These are phyloP conservation scores for Curvularia spicifera DNA, from an alignment of 2,329 filamentous ascomycete species.

Conservation along the genomic window DNA sequence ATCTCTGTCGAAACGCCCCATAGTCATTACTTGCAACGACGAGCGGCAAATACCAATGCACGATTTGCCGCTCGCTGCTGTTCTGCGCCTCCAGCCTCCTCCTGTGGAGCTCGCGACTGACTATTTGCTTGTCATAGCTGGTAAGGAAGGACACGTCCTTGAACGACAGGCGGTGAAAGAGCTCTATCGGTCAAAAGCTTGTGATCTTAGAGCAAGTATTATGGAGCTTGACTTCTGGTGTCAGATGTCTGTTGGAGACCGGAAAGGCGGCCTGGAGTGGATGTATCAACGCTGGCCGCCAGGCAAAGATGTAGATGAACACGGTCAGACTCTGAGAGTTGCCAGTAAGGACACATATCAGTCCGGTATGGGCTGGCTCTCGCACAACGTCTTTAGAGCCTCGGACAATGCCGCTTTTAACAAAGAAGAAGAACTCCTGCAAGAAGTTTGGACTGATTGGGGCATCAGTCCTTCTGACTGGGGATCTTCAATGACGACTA, in stretches of 20 bases:
- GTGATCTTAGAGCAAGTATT: slow-evolving; percentile 81
- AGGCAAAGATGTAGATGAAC: slow-evolving; percentile 70
- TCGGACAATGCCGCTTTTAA: slow-evolving; percentile 50
- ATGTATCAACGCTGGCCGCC: slow-evolving; percentile 79
- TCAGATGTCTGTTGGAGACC: slow-evolving; percentile 90
- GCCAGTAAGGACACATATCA: slow-evolving; percentile 81
- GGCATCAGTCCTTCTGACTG: slow-evolving; percentile 67
- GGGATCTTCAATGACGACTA: slow-evolving; percentile 1
- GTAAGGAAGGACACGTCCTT: slow-evolving; percentile 86
- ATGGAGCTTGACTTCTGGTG: slow-evolving; percentile 95
- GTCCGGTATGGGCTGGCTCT: slow-evolving; percentile 77
- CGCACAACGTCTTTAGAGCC: slow-evolving; percentile 63
- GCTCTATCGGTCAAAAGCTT: slow-evolving; percentile 71
- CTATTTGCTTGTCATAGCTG: slow-evolving; percentile 80
- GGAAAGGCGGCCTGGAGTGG: slow-evolving; percentile 89
- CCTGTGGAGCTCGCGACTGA: slow-evolving; percentile 74
- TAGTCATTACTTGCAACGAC: slow-evolving; percentile 94
- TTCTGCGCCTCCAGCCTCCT: slow-evolving; percentile 76
- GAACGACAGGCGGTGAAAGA: slow-evolving; percentile 68
- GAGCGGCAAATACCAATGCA: slow-evolving; percentile 80
- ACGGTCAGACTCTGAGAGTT: slow-evolving; percentile 74
- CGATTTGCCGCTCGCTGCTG: slow-evolving; percentile 79
- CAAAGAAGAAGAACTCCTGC: slow-evolving; percentile 67
- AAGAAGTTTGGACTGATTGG: slow-evolving; percentile 73
- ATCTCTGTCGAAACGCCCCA: slow-evolving; percentile 83